A percentile compares a stretch with the other conserved stretches of the same genome.
phyloP scores from a whole-genome alignment of 2,329 filamentous ascomycete species.

The Botrytis deweyae region DNA sequence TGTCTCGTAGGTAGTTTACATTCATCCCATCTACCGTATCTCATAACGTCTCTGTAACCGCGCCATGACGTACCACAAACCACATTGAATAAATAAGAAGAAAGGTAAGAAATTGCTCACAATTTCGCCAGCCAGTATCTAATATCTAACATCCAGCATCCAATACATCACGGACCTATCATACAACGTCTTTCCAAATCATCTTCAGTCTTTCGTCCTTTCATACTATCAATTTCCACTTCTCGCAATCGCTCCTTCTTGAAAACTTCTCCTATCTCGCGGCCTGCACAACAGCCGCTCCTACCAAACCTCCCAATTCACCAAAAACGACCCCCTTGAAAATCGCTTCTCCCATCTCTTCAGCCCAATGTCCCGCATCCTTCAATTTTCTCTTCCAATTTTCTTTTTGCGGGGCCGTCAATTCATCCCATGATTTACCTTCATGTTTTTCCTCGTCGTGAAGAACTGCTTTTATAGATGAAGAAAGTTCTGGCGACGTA shows the following conservation, averaged over 20 bases:
- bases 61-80: neutral
- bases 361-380: conserved; percentile 39
- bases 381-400: conserved; percentile 37
- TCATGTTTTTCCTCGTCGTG: conserved; percentile 33
- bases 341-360: conserved; percentile 36
- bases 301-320: conserved; percentile 37
- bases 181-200: neutral
- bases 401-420: conserved; percentile 34
- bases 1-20: neutral
- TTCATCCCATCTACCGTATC: neutral
- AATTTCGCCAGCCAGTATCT: neutral
- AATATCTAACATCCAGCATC: neutral
- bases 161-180: neutral
- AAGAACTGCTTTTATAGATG: conserved; percentile 28
- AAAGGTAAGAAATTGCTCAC: neutral
- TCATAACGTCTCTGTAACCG: neutral
- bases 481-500: neutral
- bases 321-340: conserved; percentile 40
- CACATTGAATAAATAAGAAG: neutral
- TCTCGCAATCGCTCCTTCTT: neutral
- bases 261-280: neutral
- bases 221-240: neutral
- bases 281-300: conserved; percentile 30
- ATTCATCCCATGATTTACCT: conserved; percentile 37
- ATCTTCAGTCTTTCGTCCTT: neutral